These are phyloP conservation scores for Berberis vulgaris DNA, from an alignment of 164 flowering plant genomes.

Conservation along the genomic window DNA sequence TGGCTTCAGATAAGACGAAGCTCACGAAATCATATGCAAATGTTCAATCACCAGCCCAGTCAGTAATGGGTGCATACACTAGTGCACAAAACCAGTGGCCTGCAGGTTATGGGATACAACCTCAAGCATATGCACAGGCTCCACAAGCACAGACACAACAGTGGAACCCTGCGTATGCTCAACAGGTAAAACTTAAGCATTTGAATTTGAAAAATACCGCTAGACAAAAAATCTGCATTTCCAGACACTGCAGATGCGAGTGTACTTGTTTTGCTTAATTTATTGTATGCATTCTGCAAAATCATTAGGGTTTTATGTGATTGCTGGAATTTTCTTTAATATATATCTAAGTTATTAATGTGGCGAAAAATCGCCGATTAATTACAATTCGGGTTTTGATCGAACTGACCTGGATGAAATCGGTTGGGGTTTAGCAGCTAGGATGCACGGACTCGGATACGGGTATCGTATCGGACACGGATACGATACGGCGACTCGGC, in stretches of 20 bases:
- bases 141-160: constrained; percentile 68
- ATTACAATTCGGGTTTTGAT: too few species aligned
- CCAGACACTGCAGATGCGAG: background rate
- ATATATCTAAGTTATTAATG: too few species aligned
- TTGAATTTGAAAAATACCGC: background rate
- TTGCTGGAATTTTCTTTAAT: too few species aligned
- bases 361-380: too few species aligned
- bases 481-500: too few species aligned
- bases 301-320: too few species aligned
- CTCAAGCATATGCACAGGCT: constrained; percentile 78
- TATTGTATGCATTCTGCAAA: too few species aligned
- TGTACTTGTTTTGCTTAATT: background rate
- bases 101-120: constrained; percentile 66
- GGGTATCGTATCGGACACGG: too few species aligned
- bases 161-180: constrained; percentile 50
- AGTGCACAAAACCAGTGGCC: constrained; percentile 67
- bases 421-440: too few species aligned
- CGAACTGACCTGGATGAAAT: too few species aligned
- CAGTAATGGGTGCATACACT: constrained; percentile 64
- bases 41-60: constrained; percentile 41
- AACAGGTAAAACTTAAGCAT: constrained; percentile 38
- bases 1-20: constrained; percentile 71
- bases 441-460: too few species aligned
- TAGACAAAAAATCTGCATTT: too few species aligned
- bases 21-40: constrained; percentile 45